Percentiles rank a stretch among this genome's conserved stretches.
Conservation (phyloP, 106 monocot species). For the Dactylorhiza incarnata region DNA sequence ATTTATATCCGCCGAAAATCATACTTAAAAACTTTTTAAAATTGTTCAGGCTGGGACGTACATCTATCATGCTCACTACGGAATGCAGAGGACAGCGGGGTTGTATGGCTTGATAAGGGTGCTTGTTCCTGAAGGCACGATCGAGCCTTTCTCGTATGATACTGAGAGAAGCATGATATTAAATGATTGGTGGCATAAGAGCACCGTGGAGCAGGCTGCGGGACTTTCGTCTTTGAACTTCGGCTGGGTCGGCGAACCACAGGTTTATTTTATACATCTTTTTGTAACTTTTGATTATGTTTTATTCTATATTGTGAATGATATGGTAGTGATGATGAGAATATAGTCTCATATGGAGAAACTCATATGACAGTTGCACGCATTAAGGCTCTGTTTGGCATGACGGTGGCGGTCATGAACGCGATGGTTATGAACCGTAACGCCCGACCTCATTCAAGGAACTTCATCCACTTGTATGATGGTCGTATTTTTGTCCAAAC, state of each 20-base stretch:
- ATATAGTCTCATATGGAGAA: neutral
- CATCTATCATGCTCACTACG: slow-evolving; percentile 82
- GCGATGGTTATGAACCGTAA: too few relatives aligned
- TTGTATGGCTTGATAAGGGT: slow-evolving; percentile 68
- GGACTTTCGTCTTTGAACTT: slow-evolving; percentile 47
- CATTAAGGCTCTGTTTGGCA: neutral
- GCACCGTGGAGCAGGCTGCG: slow-evolving; percentile 46
- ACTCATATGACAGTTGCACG: neutral
- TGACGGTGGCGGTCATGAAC: too few relatives aligned
- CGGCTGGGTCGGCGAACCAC: slow-evolving; percentile 62
- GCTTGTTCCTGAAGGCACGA: slow-evolving; percentile 18
- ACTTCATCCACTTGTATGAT: too few relatives aligned
- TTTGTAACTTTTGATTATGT: too few relatives aligned
- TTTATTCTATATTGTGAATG: neutral
- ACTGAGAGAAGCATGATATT: slow-evolving; percentile 53
- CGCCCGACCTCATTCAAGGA: too few relatives aligned
- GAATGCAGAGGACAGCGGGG: slow-evolving; percentile 79
- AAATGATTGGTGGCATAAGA: slow-evolving; percentile 93
- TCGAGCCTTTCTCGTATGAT: slow-evolving; percentile 66
- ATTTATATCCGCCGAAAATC: neutral
- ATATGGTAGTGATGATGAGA: neutral
- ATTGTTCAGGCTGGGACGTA: slow-evolving; percentile 64
- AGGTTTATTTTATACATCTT: too few relatives aligned
- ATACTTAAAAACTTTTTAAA: neutral
- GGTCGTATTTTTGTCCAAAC: too few relatives aligned